A percentile compares a stretch with the other conserved stretches of the same genome.
These are phyloP conservation scores for Scopulariopsis brevicaulis DNA, from an alignment of 2,329 filamentous ascomycete genomes.

Conservation along the genomic window DNA sequence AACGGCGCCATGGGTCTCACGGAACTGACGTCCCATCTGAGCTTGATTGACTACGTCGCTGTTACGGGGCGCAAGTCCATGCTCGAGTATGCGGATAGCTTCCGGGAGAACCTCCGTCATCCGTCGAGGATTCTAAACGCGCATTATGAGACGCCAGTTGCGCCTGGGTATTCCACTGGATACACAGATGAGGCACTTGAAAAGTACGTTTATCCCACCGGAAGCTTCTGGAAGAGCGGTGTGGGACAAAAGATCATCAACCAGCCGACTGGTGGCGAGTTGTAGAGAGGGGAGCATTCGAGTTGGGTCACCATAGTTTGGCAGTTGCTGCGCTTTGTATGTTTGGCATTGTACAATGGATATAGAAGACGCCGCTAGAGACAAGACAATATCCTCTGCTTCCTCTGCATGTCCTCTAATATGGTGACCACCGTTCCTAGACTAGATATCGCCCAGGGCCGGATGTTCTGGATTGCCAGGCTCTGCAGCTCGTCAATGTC, in stretches of 20 bases:
- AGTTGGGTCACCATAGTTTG: background rate
- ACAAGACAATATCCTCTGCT: constrained; percentile 12
- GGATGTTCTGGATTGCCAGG: constrained; percentile 14
- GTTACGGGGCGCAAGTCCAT: constrained; percentile 13
- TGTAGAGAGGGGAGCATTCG: constrained; percentile 6
- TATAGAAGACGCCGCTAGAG: constrained; percentile 6
- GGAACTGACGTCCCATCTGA: constrained; percentile 10
- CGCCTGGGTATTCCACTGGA: constrained; percentile 16
- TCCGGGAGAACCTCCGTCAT: constrained; percentile 15
- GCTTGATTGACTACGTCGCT: constrained; percentile 13
- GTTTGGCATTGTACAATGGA: background rate
- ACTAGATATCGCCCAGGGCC: constrained; percentile 16
- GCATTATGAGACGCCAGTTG: constrained; percentile 14
- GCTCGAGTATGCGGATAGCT: constrained; percentile 13
- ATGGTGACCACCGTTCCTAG: constrained; percentile 16
- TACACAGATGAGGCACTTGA: constrained; percentile 17
- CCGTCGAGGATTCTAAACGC: constrained; percentile 14
- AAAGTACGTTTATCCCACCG: constrained; percentile 16
- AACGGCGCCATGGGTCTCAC: constrained; percentile 11
- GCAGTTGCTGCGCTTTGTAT: background rate
- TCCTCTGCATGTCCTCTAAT: constrained; percentile 16
- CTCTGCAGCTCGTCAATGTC: constrained; percentile 18
- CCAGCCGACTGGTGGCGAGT: constrained; percentile 17
- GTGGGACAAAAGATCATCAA: constrained; percentile 16
- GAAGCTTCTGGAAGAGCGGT: constrained; percentile 18